Evolutionary conservation across 1,284 basidiomycete genomes (phyloP).

Genomic region (Pseudozyma tsukubaensis): DNA sequence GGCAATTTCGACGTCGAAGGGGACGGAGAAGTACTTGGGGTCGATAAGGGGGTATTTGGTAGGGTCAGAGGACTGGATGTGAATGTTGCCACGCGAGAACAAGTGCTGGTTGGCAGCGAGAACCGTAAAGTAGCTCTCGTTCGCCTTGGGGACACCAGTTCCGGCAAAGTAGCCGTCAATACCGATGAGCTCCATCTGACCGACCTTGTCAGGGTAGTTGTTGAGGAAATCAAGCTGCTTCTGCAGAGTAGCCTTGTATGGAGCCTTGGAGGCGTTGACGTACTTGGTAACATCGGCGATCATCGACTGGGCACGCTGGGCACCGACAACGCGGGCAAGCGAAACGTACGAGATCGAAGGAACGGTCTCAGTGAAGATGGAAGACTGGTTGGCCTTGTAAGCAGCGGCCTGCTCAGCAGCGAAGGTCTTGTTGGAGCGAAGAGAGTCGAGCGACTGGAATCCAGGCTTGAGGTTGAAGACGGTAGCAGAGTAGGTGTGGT

Average conservation of each 20-base stretch:
- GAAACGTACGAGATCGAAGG: constrained; percentile 64
- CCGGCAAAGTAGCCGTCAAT: constrained; percentile 64
- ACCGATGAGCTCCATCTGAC: constrained; percentile 65
- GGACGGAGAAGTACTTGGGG: constrained; percentile 73
- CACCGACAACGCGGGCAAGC: constrained; percentile 53
- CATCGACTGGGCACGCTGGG: constrained; percentile 36
- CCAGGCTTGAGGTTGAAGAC: constrained; percentile 60
- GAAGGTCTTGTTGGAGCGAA: constrained; percentile 57
- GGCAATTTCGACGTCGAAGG: constrained; percentile 55
- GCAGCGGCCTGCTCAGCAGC: constrained; percentile 51
- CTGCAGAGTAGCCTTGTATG: constrained; percentile 53
- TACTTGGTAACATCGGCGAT: constrained; percentile 50
- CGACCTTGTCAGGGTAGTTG: constrained; percentile 46
- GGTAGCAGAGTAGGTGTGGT: constrained; percentile 69
- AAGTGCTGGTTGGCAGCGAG: constrained; percentile 74
- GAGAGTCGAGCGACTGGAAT: constrained; percentile 55
- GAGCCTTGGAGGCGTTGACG: constrained; percentile 34
- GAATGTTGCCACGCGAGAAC: constrained; percentile 72
- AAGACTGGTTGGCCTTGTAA: constrained; percentile 54
- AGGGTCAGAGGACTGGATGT: constrained; percentile 73
- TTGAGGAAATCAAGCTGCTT: constrained; percentile 64
- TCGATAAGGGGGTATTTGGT: constrained; percentile 75
- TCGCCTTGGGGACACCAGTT: constrained; percentile 49
- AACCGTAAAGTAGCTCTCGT: constrained; percentile 62
- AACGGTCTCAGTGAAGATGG: constrained; percentile 59